Conservation (phyloP, 2,329 filamentous ascomycete genomes). For the Albophoma yamanashiensis region DNA sequence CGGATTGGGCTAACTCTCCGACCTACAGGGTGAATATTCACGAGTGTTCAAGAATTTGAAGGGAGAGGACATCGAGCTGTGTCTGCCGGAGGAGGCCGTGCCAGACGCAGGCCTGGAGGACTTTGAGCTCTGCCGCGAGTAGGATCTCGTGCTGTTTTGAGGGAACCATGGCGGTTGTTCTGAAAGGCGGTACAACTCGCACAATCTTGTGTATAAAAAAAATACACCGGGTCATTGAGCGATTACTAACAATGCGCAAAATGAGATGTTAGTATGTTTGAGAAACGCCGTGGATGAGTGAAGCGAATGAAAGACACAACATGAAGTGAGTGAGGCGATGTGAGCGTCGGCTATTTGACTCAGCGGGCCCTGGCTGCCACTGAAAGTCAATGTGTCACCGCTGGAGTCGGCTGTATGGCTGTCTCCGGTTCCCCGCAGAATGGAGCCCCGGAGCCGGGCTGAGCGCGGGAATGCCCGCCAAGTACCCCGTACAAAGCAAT, state of each 20-base stretch:
- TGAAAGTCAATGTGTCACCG: background rate
- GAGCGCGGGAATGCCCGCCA: background rate
- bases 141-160: background rate
- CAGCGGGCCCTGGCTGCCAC: too few relatives aligned
- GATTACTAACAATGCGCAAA: background rate
- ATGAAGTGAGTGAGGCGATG: too few relatives aligned
- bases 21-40: constrained; percentile 15
- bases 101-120: constrained; percentile 15
- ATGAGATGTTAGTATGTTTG: background rate
- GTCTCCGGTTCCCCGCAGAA: background rate
- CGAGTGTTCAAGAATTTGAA: constrained; percentile 16
- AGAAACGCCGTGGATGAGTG: background rate
- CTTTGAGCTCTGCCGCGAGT: constrained; percentile 9
- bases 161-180: background rate
- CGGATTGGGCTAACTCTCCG: background rate
- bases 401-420: background rate
- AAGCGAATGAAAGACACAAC: background rate
- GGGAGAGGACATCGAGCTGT: constrained; percentile 17
- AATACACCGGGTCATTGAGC: background rate
- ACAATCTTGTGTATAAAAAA: background rate
- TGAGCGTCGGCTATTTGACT: background rate
- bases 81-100: constrained; percentile 13
- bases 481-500: background rate
- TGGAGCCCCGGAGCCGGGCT: background rate
- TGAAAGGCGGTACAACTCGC: background rate